Percentiles rank a stretch among this genome's conserved stretches.
phyloP scores from a whole-genome alignment of 306 rosid genomes.

The Cajanus cajan region DNA sequence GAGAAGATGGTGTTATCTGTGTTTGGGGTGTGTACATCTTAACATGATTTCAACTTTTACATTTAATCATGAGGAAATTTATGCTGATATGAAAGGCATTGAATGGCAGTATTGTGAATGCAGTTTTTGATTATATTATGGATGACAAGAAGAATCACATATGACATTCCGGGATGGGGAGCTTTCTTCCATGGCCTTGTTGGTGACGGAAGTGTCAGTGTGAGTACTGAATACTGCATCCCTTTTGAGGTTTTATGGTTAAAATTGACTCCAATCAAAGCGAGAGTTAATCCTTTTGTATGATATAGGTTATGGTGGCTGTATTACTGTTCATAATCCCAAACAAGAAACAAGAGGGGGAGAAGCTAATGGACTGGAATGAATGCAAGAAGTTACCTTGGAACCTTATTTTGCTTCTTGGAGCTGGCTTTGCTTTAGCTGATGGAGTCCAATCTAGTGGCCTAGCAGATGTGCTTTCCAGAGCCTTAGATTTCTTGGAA shows the following conservation, averaged over 20 bases:
- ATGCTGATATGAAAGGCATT: conserved; percentile 40
- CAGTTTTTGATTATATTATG: conserved; percentile 71
- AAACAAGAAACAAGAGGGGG: conserved; percentile 68
- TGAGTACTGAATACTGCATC: conserved; percentile 35
- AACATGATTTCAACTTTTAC: too few relatives aligned
- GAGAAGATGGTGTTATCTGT: conserved; percentile 79
- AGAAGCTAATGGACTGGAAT: conserved; percentile 90
- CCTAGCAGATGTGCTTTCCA: conserved; percentile 61
- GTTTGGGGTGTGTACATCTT: conserved; percentile 65
- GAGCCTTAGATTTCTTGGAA: conserved; percentile 58
- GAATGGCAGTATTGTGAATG: conserved; percentile 35
- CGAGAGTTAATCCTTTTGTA: too few relatives aligned
- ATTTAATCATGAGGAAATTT: too few relatives aligned
- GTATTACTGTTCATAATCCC: conserved; percentile 82
- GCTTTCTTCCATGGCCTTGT: conserved; percentile 56
- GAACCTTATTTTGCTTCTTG: conserved; percentile 73
- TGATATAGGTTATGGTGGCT: conserved; percentile 71
- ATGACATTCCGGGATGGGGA: conserved; percentile 95
- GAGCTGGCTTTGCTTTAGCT: conserved; percentile 91
- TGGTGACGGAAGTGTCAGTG: conserved; percentile 88
- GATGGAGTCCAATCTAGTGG: conserved; percentile 83
- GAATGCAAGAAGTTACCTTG: conserved; percentile 90
- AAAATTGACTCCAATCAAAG: too few relatives aligned
- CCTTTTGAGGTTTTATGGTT: too few relatives aligned
- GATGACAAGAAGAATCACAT: conserved; percentile 92